Base-by-base conservation (phyloP, 2,329 filamentous ascomycete species). In the Acephala macrosclerotiorum region DNA sequence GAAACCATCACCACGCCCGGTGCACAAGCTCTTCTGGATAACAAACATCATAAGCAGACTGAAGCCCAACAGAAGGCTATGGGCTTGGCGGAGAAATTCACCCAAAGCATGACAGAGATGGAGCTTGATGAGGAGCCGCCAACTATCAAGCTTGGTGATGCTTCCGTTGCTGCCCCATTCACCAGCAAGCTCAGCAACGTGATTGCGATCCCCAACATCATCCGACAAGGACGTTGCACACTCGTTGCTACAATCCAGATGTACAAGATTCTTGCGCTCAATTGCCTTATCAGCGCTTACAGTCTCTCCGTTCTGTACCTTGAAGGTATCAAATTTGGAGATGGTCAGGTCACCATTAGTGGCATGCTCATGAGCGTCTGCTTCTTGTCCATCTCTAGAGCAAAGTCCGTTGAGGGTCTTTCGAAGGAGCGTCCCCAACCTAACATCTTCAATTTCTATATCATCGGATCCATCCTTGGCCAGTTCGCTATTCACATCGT, bases 331-430 rank as follows among this genome's bases (percentile, higher is more conserved):
- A 99, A 99, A 83, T 99, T 99, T 77, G 94, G 96, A 64, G 96
- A 99, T 77, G 94, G 94, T 3, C 96, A 99, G 81, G 96, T 98
- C 72, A 99, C 96, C 18, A 98, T 99, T 75, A 97, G 94, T 73
- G 96, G 96, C 73, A 98, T 99, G 92, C 90, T 99, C 79, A 98
- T 99, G 96, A 97, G 94, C 74, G 96, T 99, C 59, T 99, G 96
- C 82, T 99, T 99, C 86, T 83, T 99, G 75, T 97, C 94, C 68
- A 97, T 99, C 75, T 98, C 96, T n/a, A 91, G 96, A 66, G 96
- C 96, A 45, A 96, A 94, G 83, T 93, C 96, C 35, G 96, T 99
- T 60, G 96, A 99, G 81, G 91, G 92, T 40, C 84, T 99, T 26
- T 97, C 95, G 69, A 97, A 97, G 81, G 96, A 99, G 80, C 91